Evolutionary conservation across 805 yeast species (phyloP).

Genomic region (Teunomyces aglyptinius): DNA sequence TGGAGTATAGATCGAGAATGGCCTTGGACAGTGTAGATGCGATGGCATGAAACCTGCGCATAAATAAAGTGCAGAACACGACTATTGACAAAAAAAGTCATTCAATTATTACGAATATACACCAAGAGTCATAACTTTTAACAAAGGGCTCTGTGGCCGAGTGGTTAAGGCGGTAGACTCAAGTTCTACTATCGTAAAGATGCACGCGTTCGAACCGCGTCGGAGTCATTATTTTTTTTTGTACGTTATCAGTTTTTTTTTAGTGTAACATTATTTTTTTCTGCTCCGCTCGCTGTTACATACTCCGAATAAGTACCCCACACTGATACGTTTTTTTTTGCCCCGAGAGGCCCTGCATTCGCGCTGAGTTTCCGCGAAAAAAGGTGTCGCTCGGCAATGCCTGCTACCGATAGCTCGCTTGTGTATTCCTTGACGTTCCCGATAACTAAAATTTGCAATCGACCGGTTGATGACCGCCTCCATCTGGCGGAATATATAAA

Average conservation of each 20-base stretch:
- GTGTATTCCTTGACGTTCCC: background rate
- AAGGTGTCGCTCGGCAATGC: background rate
- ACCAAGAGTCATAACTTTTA: background rate
- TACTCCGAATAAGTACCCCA: background rate
- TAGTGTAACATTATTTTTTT: background rate
- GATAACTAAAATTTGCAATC: slow-evolving; percentile 1
- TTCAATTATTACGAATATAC: no score
- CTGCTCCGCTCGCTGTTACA: background rate
- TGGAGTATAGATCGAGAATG: background rate
- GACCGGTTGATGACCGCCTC: slow-evolving; percentile 1
- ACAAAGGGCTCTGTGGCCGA: slow-evolving; percentile 3
- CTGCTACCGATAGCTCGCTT: slow-evolving; percentile 1
- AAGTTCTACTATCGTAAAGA: slow-evolving; percentile 4
- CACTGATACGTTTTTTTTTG: background rate
- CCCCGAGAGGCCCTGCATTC: background rate
- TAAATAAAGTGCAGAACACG: background rate
- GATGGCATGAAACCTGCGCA: slow-evolving; percentile 2
- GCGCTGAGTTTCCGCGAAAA: background rate
- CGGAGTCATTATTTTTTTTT: slow-evolving; percentile 2
- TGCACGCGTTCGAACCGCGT: slow-evolving; percentile 6
- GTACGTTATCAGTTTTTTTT: background rate
- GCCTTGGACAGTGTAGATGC: background rate
- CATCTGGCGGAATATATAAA: slow-evolving; percentile 1
- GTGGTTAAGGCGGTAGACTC: slow-evolving; percentile 5
- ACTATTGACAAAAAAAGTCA: no score